These are phyloP conservation scores for Luvunga scandens DNA, from an alignment of 345 rosid genomes.

Conservation along the genomic window DNA sequence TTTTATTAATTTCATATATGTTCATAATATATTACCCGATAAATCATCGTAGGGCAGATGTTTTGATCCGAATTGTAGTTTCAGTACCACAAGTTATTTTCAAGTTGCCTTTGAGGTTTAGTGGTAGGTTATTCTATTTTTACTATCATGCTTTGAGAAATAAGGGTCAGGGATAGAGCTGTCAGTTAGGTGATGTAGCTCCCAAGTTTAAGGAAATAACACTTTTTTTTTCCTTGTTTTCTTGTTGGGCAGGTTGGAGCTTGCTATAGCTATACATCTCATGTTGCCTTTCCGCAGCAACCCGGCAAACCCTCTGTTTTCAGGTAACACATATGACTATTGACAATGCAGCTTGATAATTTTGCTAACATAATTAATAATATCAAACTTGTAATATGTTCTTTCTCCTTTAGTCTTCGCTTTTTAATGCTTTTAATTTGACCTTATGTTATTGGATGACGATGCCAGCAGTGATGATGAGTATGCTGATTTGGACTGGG, in stretches of 20 bases:
- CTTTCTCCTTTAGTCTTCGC: not conserved
- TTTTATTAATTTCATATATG: too few species aligned
- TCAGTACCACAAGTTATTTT: too few species aligned
- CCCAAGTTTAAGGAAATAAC: too few species aligned
- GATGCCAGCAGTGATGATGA: constrained; percentile 40
- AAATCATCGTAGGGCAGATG: not conserved
- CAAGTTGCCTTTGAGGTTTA: too few species aligned
- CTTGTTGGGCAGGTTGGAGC: constrained; percentile 23
- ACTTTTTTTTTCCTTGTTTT: too few species aligned
- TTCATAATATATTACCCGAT: not conserved
- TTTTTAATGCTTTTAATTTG: not conserved
- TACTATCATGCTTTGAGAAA: too few species aligned
- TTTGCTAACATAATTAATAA: not conserved
- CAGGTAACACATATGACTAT: constrained; percentile 21
- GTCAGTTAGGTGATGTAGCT: too few species aligned
- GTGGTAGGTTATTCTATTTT: too few species aligned
- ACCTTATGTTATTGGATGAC: not conserved
- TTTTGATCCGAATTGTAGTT: too few species aligned
- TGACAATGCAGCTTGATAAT: not conserved
- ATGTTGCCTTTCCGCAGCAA: constrained; percentile 30
- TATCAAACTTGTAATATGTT: not conserved
- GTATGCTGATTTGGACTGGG: constrained; percentile 79
- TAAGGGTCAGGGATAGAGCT: too few species aligned
- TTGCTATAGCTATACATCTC: constrained; percentile 24
- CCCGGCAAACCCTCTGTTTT: constrained; percentile 15